Percentiles rank a stretch among this genome's conserved stretches.
These are phyloP conservation scores for Suhomyces sp. DNA, from an alignment of 805 yeast species.

Conservation along the genomic window DNA sequence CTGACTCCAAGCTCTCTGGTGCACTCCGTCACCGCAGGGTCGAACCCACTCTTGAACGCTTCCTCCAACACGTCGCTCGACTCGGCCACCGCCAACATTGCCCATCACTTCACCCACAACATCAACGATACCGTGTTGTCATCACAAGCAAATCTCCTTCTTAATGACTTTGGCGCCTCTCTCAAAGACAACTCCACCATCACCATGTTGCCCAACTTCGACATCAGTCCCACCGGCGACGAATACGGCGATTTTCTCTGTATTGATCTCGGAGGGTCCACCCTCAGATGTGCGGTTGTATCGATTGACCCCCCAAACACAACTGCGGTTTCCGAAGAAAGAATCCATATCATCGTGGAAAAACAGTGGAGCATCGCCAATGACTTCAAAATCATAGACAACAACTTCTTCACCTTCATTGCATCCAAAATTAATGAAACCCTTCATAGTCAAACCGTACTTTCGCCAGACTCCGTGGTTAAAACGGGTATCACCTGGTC, in stretches of 20 bases:
- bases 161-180: slow-evolving; percentile 30
- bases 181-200: slow-evolving; percentile 25
- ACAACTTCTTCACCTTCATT: slow-evolving; percentile 44
- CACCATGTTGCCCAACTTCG: slow-evolving; percentile 42
- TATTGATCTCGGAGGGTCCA: slow-evolving; percentile 60
- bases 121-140: slow-evolving; percentile 10
- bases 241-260: slow-evolving; percentile 41
- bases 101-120: slow-evolving; percentile 9
- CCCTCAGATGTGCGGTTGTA: slow-evolving; percentile 45
- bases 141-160: slow-evolving; percentile 10
- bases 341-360: slow-evolving; percentile 30
- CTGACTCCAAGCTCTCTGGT: slow-evolving; percentile 3
- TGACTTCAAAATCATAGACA: slow-evolving; percentile 38
- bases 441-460: slow-evolving; percentile 20
- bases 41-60: slow-evolving; percentile 1
- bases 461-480: slow-evolving; percentile 15
- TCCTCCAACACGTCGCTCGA: slow-evolving; percentile 4
- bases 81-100: slow-evolving; percentile 1
- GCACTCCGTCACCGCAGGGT: slow-evolving; percentile 5
- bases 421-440: slow-evolving; percentile 33
- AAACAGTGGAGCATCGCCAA: slow-evolving; percentile 41
- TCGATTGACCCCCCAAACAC: slow-evolving; percentile 22
- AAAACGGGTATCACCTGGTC: slow-evolving; percentile 56
- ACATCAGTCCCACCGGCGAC: slow-evolving; percentile 37
- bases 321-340: slow-evolving; percentile 3